A percentile compares a stretch with the other conserved stretches of the same genome.
Evolutionary conservation across 805 yeast genomes (phyloP).

Genomic region (Schwanniomyces sp.): DNA sequence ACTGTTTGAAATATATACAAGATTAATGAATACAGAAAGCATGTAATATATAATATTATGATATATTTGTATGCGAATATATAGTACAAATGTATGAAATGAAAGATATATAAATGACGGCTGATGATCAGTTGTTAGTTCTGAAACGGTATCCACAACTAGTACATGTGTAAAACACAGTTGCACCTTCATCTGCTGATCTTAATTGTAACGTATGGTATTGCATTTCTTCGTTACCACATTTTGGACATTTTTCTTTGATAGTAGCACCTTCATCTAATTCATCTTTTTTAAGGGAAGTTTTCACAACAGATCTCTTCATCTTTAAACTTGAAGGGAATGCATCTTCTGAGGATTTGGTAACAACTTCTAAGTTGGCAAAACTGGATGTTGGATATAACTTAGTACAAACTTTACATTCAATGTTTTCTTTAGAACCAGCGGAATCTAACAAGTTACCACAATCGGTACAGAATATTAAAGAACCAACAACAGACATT

Average conservation of each 20-base stretch:
- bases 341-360: constrained; percentile 87
- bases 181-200: constrained; percentile 99
- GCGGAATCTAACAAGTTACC: constrained; percentile 84
- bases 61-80: constrained; percentile 1
- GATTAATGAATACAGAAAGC: constrained; percentile 1
- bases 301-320: constrained; percentile 88
- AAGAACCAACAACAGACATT: constrained; percentile 95
- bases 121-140: constrained; percentile 67
- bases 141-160: constrained; percentile 90
- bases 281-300: constrained; percentile 72
- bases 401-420: constrained; percentile 54
- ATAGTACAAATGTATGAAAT: constrained; percentile 7
- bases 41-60: neutral
- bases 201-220: constrained; percentile 95
- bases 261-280: constrained; percentile 94
- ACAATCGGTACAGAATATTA: constrained; percentile 90
- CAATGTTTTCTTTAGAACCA: constrained; percentile 45
- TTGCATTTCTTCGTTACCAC: constrained; percentile 98
- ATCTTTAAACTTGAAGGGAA: constrained; percentile 84
- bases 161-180: constrained; percentile 96
- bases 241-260: constrained; percentile 97
- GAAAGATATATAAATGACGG: neutral
- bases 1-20: neutral
- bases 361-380: constrained; percentile 79
- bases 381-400: constrained; percentile 52